These are phyloP conservation scores for Senna tora DNA, from an alignment of 306 rosid genomes.

Conservation along the genomic window DNA sequence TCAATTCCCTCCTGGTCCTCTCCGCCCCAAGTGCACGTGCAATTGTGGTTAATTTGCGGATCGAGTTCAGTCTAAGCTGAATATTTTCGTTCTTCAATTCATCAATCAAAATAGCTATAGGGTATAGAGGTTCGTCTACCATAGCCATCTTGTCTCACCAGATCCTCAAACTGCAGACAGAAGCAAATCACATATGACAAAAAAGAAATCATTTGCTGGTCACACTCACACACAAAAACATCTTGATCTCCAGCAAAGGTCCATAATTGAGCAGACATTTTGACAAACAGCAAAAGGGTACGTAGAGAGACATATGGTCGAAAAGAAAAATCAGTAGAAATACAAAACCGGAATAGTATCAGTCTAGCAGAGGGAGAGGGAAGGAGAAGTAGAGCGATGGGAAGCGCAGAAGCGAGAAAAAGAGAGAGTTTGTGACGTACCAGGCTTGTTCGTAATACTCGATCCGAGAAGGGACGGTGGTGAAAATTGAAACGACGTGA, in stretches of 20 bases:
- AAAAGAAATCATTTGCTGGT: not conserved
- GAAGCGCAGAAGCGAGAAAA: not conserved
- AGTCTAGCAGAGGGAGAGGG: not conserved
- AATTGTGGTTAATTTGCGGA: slow-evolving; percentile 88
- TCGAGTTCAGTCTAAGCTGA: slow-evolving; percentile 89
- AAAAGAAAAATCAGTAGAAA: not conserved
- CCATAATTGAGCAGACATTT: not conserved
- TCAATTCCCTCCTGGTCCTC: slow-evolving; percentile 86
- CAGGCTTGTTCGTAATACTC: not conserved
- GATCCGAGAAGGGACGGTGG: slow-evolving; percentile 30
- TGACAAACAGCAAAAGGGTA: not conserved
- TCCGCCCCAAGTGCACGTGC: slow-evolving; percentile 97
- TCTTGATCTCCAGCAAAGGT: slow-evolving; percentile 9
- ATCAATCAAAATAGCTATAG: slow-evolving; percentile 92
- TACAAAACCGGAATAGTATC: not conserved
- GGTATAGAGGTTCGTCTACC: slow-evolving; percentile 77
- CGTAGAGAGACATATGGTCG: not conserved
- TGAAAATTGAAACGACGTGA: slow-evolving; percentile 22
- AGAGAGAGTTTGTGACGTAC: not conserved
- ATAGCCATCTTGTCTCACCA: slow-evolving; percentile 51
- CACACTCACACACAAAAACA: not conserved
- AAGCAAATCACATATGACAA: not conserved
- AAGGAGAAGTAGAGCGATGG: not conserved
- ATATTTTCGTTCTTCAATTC: slow-evolving; percentile 95
- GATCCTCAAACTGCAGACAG: slow-evolving; percentile 28